Conservation (phyloP, 2,329 filamentous ascomycete genomes). For the Chaetomiaceae sp. region DNA sequence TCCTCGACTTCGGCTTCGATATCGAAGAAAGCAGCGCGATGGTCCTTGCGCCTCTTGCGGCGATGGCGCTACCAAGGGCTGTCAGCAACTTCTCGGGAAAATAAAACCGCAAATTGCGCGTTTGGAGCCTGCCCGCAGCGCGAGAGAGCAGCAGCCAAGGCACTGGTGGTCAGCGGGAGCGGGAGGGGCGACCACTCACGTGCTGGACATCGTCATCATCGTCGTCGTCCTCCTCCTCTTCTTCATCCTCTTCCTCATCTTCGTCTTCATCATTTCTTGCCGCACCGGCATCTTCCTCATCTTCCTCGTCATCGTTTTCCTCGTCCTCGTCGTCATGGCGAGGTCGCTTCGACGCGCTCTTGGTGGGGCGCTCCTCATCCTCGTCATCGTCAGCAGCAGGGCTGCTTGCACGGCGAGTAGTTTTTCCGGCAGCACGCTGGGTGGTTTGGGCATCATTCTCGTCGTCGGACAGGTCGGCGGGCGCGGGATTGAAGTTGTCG, state of each 20-base stretch:
- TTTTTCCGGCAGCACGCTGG: constrained; percentile 4
- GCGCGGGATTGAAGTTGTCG: constrained; percentile 82
- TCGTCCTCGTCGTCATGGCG: constrained; percentile 34
- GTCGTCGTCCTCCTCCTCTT: constrained; percentile 60
- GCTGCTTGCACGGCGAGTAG: constrained; percentile 39
- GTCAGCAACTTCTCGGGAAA: constrained; percentile 22
- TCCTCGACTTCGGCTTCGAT: constrained; percentile 98
- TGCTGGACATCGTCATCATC: constrained; percentile 66
- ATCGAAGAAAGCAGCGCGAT: constrained; percentile 88
- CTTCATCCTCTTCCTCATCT: constrained; percentile 46
- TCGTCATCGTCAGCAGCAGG: constrained; percentile 41
- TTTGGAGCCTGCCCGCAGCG: too few relatives aligned
- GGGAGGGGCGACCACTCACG: constrained; percentile 36
- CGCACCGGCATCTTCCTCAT: constrained; percentile 35
- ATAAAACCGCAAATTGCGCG: too few relatives aligned
- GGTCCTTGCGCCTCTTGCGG: constrained; percentile 69
- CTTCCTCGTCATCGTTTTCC: constrained; percentile 30
- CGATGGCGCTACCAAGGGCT: constrained; percentile 52
- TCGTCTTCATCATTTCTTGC: constrained; percentile 40
- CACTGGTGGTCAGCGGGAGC: background rate
- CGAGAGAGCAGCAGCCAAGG: too few relatives aligned
- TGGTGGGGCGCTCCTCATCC: constrained; percentile 32
- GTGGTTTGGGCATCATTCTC: constrained; percentile 47
- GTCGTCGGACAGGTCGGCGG: constrained; percentile 67
- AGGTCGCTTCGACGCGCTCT: constrained; percentile 26